Evolutionary conservation across 352 stramenopile genomes (phyloP), one percentile per base, ranked within the genome.

Genomic region (Aphanomyces astaci): DNA sequence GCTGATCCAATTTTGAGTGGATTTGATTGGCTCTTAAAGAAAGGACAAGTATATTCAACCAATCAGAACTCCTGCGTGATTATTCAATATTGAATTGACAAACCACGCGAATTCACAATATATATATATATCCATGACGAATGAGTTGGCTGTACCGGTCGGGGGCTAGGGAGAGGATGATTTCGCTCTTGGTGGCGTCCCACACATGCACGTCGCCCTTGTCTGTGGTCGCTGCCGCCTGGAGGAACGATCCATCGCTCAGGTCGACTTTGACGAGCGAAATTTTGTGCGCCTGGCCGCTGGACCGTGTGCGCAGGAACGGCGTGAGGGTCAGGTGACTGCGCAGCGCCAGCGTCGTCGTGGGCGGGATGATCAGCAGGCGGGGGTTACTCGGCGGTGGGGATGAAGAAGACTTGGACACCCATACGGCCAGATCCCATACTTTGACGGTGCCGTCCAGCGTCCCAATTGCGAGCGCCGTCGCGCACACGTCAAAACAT

Each of bases 181-280:
- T 80, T 40, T 94, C 87, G 40, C 84, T 85, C 72, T 94, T 95
- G 43, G 84, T 83, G 15, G 91, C 84, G 60, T 95, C 85, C 87
- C 87, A 95, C 13, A 95, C 84, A 51, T 92, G 88, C 4, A 84
- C 84, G 71, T 95, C 87, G 25, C 87, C 87, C 59, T 93, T 92
- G 36, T 95, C 87, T 10, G 85, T 94, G 27, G 86, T 90, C 0
- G 85, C 92, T 15, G 87, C 87, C 43, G 92, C 71, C 70, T 94
- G 82, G 59, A 94, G 62, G 43, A 92, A 86, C 40, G 80, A 85
- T 11, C 85, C 81, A 60, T 94, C 85, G 36, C 84, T 90, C 72
- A 92, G 79, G 27, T 92, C 86, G 45, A 95, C 76, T 64, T 82
- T 81, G 25, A 95, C 84, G 28, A 88, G 87, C 57, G 84, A 76